Evolutionary conservation across 2,329 filamentous ascomycete species (phyloP).

Genomic region (Diaporthe ampelina): DNA sequence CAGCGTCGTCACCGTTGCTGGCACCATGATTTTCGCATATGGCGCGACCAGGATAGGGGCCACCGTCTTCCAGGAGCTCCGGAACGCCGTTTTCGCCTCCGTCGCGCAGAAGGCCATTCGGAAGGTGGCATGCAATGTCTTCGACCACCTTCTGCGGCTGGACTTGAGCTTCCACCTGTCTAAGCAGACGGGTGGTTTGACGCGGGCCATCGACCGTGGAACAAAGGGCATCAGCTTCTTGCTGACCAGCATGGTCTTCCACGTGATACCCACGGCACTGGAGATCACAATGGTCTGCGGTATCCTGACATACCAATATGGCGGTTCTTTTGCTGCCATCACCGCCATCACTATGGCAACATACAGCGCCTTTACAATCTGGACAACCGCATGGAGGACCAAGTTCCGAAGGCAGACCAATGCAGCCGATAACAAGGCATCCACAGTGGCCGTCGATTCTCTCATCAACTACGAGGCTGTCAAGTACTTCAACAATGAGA

Average conservation of each 20-base stretch:
- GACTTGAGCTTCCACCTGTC: slow-evolving; percentile 95
- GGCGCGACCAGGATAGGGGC: slow-evolving; percentile 90
- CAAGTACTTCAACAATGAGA: slow-evolving; percentile 99
- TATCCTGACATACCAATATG: slow-evolving; percentile 97
- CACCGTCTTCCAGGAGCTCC: slow-evolving; percentile 90
- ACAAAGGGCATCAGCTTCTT: slow-evolving; percentile 99
- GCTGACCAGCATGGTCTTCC: slow-evolving; percentile 98
- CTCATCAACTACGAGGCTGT: slow-evolving; percentile 99
- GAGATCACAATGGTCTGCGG: slow-evolving; percentile 97
- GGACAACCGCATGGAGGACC: slow-evolving; percentile 96
- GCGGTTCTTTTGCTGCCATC: slow-evolving; percentile 89
- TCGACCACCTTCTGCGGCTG: slow-evolving; percentile 87
- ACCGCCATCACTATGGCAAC: slow-evolving; percentile 92
- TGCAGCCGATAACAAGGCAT: slow-evolving; percentile 94
- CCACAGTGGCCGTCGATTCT: slow-evolving; percentile 95
- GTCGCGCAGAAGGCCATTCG: slow-evolving; percentile 98
- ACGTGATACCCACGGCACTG: slow-evolving; percentile 91
- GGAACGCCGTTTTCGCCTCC: slow-evolving; percentile 96
- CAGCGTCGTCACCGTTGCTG: slow-evolving; percentile 89
- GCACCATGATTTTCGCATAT: slow-evolving; percentile 94
- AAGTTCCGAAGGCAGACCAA: slow-evolving; percentile 97
- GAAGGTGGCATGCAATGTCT: slow-evolving; percentile 90
- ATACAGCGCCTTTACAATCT: slow-evolving; percentile 97
- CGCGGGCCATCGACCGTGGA: slow-evolving; percentile 93
- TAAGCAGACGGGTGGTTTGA: slow-evolving; percentile 94